A percentile compares a stretch with the other conserved stretches of the same genome.
These are phyloP conservation scores for Uronychia binucleata DNA, from an alignment of 73 alveolate genomes.

Conservation along the genomic window DNA sequence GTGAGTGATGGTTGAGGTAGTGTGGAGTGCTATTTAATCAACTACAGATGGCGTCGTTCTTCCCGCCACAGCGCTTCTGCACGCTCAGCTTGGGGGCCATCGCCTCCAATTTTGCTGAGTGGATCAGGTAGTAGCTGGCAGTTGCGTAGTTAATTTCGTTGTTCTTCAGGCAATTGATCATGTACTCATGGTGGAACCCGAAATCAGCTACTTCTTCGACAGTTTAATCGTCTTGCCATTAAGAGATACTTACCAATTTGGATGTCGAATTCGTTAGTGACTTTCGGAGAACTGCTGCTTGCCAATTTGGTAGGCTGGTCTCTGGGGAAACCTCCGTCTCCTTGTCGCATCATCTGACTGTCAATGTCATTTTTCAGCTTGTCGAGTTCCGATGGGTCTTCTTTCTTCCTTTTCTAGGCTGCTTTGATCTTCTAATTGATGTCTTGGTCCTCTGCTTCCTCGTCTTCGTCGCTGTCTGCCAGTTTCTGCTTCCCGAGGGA, in stretches of 20 bases:
- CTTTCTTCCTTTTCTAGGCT: neutral
- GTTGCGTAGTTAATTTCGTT: conserved; percentile 84
- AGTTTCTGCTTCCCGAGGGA: neutral
- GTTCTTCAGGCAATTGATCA: conserved; percentile 55
- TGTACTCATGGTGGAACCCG: conserved; percentile 37
- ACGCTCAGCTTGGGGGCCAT: neutral
- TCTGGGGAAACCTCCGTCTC: no score
- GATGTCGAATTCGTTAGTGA: neutral
- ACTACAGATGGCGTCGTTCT: neutral
- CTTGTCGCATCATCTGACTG: no score
- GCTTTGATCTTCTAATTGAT: neutral
- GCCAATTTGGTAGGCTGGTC: no score
- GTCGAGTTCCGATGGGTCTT: neutral
- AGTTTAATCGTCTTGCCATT: conserved; percentile 9
- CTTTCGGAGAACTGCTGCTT: no score
- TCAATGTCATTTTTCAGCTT: neutral
- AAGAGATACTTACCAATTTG: neutral
- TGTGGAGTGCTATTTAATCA: no score
- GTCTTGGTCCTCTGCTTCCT: neutral
- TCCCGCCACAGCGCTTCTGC: neutral
- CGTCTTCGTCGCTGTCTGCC: neutral
- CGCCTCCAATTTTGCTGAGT: conserved; percentile 25
- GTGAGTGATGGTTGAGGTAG: no score
- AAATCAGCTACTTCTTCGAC: conserved; percentile 1
- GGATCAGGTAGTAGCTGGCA: conserved; percentile 67